These are phyloP conservation scores for Coemansia sp. DNA, from an alignment of 192 early-diverging fungal genomes.

Conservation along the genomic window DNA sequence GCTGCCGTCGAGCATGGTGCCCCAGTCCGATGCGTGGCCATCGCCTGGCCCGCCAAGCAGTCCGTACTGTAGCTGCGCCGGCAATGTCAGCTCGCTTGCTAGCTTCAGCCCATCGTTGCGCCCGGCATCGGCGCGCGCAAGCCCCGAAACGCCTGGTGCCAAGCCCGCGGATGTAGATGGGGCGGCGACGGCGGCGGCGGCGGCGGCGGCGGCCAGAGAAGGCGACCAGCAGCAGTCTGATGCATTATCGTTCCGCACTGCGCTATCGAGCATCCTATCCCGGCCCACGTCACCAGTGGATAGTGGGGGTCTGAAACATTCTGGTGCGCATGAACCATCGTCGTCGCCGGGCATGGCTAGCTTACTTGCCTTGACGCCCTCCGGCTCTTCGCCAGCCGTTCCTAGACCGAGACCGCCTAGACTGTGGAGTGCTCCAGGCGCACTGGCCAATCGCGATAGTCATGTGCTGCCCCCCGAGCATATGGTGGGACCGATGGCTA, in stretches of 20 bases:
- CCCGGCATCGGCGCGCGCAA: neutral
- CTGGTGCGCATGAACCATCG: no score
- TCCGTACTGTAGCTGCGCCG: neutral
- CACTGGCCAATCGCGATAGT: neutral
- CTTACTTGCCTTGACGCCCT: neutral
- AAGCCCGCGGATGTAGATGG: neutral
- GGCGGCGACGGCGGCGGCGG: no score
- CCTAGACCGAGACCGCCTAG: neutral
- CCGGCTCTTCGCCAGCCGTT: no score
- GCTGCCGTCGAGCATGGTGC: neutral
- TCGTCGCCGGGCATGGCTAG: no score
- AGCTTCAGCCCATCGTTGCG: neutral
- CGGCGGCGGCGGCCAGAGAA: neutral
- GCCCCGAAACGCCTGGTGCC: neutral
- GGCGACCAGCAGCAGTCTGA: slow-evolving; percentile 18
- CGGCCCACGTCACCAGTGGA: neutral
- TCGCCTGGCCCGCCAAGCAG: neutral
- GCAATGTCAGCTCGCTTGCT: neutral
- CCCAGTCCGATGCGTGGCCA: neutral
- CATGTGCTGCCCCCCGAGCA: neutral
- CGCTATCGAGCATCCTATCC: slow-evolving; percentile 23
- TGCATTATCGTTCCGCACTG: slow-evolving; percentile 48
- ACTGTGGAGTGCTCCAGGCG: neutral
- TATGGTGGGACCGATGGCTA: neutral
- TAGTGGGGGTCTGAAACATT: neutral